Evolutionary conservation across 148 eudicot genomes (phyloP), one percentile per base, ranked within the genome.

Genomic region (Chenopodium quinoa): DNA sequence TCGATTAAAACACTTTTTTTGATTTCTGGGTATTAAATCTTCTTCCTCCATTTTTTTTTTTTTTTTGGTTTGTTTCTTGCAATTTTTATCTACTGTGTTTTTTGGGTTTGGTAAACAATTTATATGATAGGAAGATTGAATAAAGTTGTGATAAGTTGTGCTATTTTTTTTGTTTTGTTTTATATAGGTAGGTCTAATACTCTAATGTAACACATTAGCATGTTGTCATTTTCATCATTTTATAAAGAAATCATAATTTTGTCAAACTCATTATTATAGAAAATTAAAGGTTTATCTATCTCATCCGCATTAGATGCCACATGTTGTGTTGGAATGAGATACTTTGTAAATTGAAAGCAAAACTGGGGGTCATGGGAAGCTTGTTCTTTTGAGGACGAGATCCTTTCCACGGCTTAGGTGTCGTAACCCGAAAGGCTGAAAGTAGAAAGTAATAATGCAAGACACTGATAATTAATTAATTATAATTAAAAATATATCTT

Each of bases 1-100:
- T 0, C 98, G 81, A 4, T 77, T 58, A 77, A 82, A 88, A 13
- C 74, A 22, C 54, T 72, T 80, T 81, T 34, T 23, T 77, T 48
- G 14, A 10, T 40, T 75, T 62, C 22, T 60, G 0, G 72, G 73
- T 4, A 84, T 7, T 48, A 84, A 65, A 11, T 1, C 0, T 71
- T 80, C 73, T 68, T 84, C 77, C 47, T 70, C 84, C 80, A 77
- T 84, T 76, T 48, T 79, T 69, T 31, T 79, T 69, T 31, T 75
- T 54, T 29, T 56, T 7, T 31, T 0, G 54, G 16, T 2, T 29
- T 75, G 25, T 11, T 23, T 54, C 9, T 20, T 20, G 11, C 3
- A 32, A 4, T 12, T 16, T 32, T 32, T 1, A 17, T 16, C 3
- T 4, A 2, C 37, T 32, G 22, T 29, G 25, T 5, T 69, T 14